Percentiles rank a stretch among this genome's conserved stretches.
Evolutionary conservation across 1,139 yeast genomes (phyloP).

Genomic region (Suhomyces wounanorum): DNA sequence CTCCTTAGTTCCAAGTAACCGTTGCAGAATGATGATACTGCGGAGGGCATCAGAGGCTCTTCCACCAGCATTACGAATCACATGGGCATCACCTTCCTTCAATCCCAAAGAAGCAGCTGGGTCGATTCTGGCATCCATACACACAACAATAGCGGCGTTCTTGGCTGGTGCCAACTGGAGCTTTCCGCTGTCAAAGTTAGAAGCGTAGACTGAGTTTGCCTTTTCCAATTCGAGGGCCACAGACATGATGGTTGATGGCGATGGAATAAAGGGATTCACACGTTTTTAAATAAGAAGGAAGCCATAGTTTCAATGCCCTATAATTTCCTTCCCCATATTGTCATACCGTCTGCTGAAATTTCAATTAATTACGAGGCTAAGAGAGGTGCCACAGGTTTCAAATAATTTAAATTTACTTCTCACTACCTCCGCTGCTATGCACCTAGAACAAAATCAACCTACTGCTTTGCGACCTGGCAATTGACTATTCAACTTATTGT

Average conservation of each 20-base stretch:
- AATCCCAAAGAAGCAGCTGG: conserved; percentile 44
- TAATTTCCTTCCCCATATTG: too few relatives aligned
- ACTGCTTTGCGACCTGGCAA: too few relatives aligned
- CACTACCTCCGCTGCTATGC: too few relatives aligned
- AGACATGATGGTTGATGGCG: conserved; percentile 19
- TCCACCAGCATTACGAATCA: conserved; percentile 49
- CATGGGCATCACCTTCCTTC: conserved; percentile 47
- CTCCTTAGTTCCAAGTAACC: conserved; percentile 39
- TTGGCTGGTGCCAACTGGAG: conserved; percentile 40
- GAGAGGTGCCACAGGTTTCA: too few relatives aligned
- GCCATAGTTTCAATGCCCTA: not conserved
- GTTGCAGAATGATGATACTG: conserved; percentile 40
- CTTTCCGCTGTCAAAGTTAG: conserved; percentile 25
- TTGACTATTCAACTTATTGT: too few relatives aligned
- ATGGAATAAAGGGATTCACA: not conserved
- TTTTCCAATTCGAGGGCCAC: conserved; percentile 28
- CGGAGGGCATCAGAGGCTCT: conserved; percentile 43
- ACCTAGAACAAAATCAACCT: too few relatives aligned
- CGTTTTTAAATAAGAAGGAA: not conserved
- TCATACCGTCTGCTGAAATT: too few relatives aligned
- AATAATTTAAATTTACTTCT: too few relatives aligned
- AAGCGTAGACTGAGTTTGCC: conserved; percentile 23
- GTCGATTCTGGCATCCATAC: conserved; percentile 50
- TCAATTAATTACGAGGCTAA: too few relatives aligned
- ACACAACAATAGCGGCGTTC: conserved; percentile 38